These are phyloP conservation scores for Tulasnella sp. DNA, from an alignment of 768 basidiomycete species.

Conservation along the genomic window DNA sequence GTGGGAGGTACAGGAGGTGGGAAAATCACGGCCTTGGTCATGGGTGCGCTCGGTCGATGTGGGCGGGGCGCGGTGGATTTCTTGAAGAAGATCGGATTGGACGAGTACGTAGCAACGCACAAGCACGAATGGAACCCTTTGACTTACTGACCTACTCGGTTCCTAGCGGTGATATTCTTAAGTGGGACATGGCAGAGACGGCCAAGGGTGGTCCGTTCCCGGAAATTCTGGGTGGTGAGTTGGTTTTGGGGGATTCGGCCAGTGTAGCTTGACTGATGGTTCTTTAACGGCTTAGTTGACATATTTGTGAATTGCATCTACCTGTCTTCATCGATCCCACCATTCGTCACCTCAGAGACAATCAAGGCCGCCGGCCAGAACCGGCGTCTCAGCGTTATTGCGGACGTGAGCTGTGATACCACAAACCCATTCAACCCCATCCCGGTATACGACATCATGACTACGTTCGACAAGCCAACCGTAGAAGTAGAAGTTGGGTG, in stretches of 20 bases:
- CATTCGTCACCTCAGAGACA: constrained; percentile 65
- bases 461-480: constrained; percentile 86
- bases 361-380: constrained; percentile 59
- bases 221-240: constrained; percentile 70
- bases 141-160: constrained; percentile 5
- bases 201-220: constrained; percentile 92
- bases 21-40: constrained; percentile 73
- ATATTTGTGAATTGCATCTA: constrained; percentile 99
- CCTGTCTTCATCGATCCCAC: constrained; percentile 71
- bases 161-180: constrained; percentile 83
- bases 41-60: constrained; percentile 91
- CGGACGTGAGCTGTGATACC: constrained; percentile 98
- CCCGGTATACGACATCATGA: constrained; percentile 89
- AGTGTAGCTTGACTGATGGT: no score
- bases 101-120: constrained; percentile 52
- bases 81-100: constrained; percentile 90
- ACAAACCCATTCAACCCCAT: constrained; percentile 98
- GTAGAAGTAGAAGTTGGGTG: constrained; percentile 75
- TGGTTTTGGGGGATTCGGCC: not conserved
- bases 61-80: constrained; percentile 91
- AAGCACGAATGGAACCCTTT: not conserved
- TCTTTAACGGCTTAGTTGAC: constrained; percentile 47
- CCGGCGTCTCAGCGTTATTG: constrained; percentile 68
- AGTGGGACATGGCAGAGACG: constrained; percentile 98
- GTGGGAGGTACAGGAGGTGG: constrained; percentile 47